Base-by-base conservation (phyloP, 2,329 filamentous ascomycete genomes). In the Verticillium nonalfalfae region DNA sequence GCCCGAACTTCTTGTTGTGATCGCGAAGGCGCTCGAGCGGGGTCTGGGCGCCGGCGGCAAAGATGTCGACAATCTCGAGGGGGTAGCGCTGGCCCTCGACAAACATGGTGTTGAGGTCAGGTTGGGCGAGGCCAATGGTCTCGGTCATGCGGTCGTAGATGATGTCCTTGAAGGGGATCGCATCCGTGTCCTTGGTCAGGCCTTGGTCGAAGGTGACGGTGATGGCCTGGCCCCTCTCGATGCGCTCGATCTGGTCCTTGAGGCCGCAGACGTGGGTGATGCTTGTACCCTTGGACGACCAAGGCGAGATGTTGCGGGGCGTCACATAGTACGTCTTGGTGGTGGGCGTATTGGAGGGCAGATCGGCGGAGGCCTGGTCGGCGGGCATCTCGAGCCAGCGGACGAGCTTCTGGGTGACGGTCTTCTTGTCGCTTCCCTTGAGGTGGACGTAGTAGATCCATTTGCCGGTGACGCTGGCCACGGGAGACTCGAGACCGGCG, bases 141-240 rank as follows among this genome's bases (percentile, higher is more conserved):
- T 98, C 93, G 21, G 95, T 99, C 95, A 99, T 99, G 62, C 94
- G 89, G 77, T 99, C 95, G 76, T 96, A 86, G 57, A 98, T 80
- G 56, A 88, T 74, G 75, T 97, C 90, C 62, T 85, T 82, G 70
- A 88, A 83, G 45, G 80, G 79, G 66, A 86, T 78, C 57, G 74
- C 75, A 55, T 78, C 76, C 54, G 80, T 59, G 58, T 79, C 75
- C 50, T 78, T 68, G 56, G 77, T 78, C 57, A 26, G 26, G 26
- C 26, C 26, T 26, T 26, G 26, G 26, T 85, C 84, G 72, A 88
- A 87, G 66, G 79, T 81, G 68, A 90, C 82, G 68, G 87, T 88
- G 64, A 98, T 83, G 68, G 90, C 84, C 69, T 95, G 86, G 59
- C 93, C 95, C 68, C 93, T 86, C 78, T 99, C 95, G 67, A 98